A percentile compares a stretch with the other conserved stretches of the same genome.
Evolutionary conservation across 23 red algal genomes (phyloP).

Genomic region (Pyropia haitanensis): DNA sequence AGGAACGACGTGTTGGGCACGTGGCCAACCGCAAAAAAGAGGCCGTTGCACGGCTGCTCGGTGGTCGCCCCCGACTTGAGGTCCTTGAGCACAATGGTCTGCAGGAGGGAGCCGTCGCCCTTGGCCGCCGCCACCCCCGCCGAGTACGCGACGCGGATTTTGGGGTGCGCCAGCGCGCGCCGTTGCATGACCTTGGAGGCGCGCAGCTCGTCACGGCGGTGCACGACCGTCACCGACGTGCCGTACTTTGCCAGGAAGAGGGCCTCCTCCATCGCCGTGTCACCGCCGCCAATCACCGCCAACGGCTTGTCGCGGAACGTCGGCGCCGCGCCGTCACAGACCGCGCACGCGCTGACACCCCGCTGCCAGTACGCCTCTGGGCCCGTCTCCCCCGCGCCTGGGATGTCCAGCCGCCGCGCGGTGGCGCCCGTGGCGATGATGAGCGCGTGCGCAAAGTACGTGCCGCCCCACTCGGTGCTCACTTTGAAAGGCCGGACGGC

Average conservation of each 20-base stretch:
- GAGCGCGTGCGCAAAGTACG: slow-evolving; percentile 32
- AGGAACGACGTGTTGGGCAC: slow-evolving; percentile 78
- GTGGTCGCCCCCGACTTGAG: slow-evolving; percentile 24
- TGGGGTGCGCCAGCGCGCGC: slow-evolving; percentile 51
- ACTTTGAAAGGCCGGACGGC: slow-evolving; percentile 56
- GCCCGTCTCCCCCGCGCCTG: slow-evolving; percentile 41
- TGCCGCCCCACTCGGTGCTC: slow-evolving; percentile 25
- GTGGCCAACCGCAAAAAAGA: slow-evolving; percentile 98
- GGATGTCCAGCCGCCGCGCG: slow-evolving; percentile 73
- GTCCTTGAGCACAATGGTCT: slow-evolving; percentile 54
- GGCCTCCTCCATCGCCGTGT: slow-evolving; percentile 96
- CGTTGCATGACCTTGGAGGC: slow-evolving; percentile 96
- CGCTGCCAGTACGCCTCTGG: slow-evolving; percentile 77
- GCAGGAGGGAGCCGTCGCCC: slow-evolving; percentile 69
- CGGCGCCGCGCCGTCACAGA: slow-evolving; percentile 94
- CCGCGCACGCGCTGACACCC: slow-evolving; percentile 90
- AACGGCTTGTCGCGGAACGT: slow-evolving; percentile 67
- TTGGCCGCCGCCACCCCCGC: slow-evolving; percentile 58
- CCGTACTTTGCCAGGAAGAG: slow-evolving; percentile 89
- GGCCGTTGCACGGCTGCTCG: slow-evolving; percentile 45
- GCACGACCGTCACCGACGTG: slow-evolving; percentile 62
- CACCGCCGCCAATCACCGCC: slow-evolving; percentile 86
- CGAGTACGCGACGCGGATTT: slow-evolving; percentile 77
- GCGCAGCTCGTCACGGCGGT: slow-evolving; percentile 72
- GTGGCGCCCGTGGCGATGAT: slow-evolving; percentile 89